Conservation (phyloP, 2,329 filamentous ascomycete genomes). For the Alternaria burnsii region DNA sequence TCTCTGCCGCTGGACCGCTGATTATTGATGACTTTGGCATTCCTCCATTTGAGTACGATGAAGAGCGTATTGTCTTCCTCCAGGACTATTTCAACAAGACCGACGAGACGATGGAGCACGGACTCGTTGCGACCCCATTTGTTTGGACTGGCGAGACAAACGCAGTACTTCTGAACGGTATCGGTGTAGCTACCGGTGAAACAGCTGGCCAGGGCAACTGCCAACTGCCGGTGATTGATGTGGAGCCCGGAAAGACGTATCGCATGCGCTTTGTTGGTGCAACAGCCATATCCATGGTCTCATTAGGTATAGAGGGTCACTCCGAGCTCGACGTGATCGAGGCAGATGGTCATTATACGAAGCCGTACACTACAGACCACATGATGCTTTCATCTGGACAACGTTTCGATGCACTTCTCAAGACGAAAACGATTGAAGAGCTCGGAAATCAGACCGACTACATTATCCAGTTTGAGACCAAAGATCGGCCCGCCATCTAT, state of each 20-base stretch:
- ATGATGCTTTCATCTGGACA: constrained; percentile 68
- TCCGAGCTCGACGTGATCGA: constrained; percentile 65
- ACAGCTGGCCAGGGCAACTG: constrained; percentile 51
- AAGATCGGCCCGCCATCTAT: constrained; percentile 58
- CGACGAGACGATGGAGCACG: constrained; percentile 62
- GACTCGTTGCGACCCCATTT: constrained; percentile 61
- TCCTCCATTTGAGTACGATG: constrained; percentile 68
- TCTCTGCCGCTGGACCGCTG: constrained; percentile 65
- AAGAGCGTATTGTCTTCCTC: constrained; percentile 65
- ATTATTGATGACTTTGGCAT: constrained; percentile 62
- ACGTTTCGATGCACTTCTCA: constrained; percentile 67
- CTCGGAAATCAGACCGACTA: constrained; percentile 53
- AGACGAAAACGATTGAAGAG: constrained; percentile 60
- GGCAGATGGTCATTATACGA: constrained; percentile 64
- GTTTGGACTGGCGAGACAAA: constrained; percentile 67
- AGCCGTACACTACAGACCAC: constrained; percentile 56
- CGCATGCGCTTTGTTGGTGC: constrained; percentile 68
- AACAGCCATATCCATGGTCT: constrained; percentile 63
- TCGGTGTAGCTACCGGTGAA: constrained; percentile 55
- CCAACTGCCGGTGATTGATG: constrained; percentile 62
- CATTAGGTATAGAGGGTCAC: constrained; percentile 66
- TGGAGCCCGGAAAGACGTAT: constrained; percentile 69
- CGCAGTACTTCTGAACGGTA: constrained; percentile 66
- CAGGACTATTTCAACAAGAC: constrained; percentile 66
- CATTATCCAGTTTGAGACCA: constrained; percentile 60